Evolutionary conservation across 176 grass and related monocot genomes (phyloP).

Genomic region (Elaeis guineensis): DNA sequence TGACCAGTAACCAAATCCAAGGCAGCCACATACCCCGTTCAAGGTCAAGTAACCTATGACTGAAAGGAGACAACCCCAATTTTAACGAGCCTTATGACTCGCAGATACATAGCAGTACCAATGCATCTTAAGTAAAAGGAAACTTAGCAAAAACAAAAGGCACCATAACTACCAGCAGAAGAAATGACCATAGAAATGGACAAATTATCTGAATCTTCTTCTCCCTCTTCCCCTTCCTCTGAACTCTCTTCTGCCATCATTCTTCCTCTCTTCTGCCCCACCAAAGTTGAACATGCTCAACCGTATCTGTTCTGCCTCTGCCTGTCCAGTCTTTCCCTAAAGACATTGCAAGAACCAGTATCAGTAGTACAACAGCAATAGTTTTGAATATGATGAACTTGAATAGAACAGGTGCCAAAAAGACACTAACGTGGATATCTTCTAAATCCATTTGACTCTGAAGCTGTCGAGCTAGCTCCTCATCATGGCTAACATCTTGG

Average conservation of each 20-base stretch:
- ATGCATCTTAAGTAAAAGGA: too few relatives aligned
- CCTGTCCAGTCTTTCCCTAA: slow-evolving; percentile 29
- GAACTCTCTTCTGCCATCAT: slow-evolving; percentile 38
- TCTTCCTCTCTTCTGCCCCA: slow-evolving; percentile 33
- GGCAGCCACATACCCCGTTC: too few relatives aligned
- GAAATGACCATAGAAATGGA: neutral
- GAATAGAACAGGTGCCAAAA: neutral
- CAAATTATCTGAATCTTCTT: slow-evolving; percentile 29
- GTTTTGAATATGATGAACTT: too few relatives aligned
- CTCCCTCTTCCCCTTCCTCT: slow-evolving; percentile 35
- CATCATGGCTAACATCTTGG: slow-evolving; percentile 58
- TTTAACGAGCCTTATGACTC: too few relatives aligned
- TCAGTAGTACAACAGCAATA: neutral
- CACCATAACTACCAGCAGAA: too few relatives aligned
- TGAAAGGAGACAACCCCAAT: too few relatives aligned
- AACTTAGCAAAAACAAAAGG: too few relatives aligned
- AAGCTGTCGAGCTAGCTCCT: slow-evolving; percentile 76
- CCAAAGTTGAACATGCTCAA: slow-evolving; percentile 84
- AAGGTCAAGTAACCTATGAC: too few relatives aligned
- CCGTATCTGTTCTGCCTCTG: slow-evolving; percentile 54
- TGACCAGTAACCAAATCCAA: too few relatives aligned
- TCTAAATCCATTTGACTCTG: slow-evolving; percentile 80
- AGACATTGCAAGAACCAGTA: slow-evolving; percentile 7
- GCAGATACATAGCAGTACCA: too few relatives aligned
- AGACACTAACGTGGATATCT: slow-evolving; percentile 33